Percentiles rank a stretch among this genome's conserved stretches.
phyloP scores from a whole-genome alignment of 257 asterid genomes.

The Solanum commersonii region DNA sequence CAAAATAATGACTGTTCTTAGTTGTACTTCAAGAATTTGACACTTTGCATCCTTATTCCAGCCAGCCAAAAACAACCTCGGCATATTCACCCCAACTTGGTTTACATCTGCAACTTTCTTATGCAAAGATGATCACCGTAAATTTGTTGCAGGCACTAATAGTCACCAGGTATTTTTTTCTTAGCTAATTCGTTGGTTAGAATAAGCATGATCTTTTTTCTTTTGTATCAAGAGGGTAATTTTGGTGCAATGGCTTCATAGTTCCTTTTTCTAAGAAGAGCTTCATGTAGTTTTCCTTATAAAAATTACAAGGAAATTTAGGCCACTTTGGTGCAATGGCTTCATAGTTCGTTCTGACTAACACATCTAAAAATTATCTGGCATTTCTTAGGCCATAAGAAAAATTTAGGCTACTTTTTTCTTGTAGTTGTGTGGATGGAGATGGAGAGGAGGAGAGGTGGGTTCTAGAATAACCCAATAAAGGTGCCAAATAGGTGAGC shows the following conservation, averaged over 20 bases:
- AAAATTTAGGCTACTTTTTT: background rate
- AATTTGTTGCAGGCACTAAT: conserved; percentile 77
- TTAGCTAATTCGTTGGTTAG: background rate
- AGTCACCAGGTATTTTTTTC: conserved; percentile 57
- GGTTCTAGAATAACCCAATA: background rate
- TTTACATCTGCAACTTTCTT: conserved; percentile 82
- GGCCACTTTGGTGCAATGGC: too few relatives aligned
- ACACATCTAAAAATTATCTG: background rate
- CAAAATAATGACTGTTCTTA: background rate
- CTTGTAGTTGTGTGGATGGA: background rate
- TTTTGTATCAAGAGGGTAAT: background rate
- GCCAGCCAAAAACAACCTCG: conserved; percentile 83
- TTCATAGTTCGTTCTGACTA: background rate
- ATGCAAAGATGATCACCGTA: conserved; percentile 77
- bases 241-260: background rate
- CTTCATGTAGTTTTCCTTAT: background rate
- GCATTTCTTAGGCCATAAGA: background rate
- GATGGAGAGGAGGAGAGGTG: background rate
- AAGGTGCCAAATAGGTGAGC: background rate
- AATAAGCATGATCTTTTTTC: background rate
- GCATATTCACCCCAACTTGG: conserved; percentile 79
- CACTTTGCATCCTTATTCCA: conserved; percentile 23
- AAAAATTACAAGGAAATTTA: too few relatives aligned
- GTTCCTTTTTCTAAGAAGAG: background rate
- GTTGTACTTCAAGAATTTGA: background rate